A percentile compares a stretch with the other conserved stretches of the same genome.
These are phyloP conservation scores for Daldinia bambusicola DNA, from an alignment of 495 filamentous ascomycete species.

Conservation along the genomic window DNA sequence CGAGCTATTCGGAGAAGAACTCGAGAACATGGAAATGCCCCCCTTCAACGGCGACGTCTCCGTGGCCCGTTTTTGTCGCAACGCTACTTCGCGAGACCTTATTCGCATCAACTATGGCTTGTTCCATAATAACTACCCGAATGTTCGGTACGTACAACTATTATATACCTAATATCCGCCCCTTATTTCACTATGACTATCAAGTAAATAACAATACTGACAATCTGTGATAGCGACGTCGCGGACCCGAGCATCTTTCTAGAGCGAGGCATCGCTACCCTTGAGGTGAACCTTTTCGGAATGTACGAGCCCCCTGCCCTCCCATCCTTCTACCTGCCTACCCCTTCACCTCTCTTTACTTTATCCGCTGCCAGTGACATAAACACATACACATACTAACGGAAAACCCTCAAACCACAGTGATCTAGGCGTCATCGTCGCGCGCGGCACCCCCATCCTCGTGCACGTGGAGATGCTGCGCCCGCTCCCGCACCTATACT, in stretches of 20 bases:
- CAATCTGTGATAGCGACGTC: neutral
- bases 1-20: neutral
- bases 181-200: neutral
- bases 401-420: neutral
- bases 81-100: neutral
- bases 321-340: too few relatives aligned
- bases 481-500: neutral
- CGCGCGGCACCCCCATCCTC: neutral
- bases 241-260: neutral
- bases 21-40: neutral
- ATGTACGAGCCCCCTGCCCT: neutral
- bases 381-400: neutral
- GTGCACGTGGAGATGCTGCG: slow-evolving; percentile 11
- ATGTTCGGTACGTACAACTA: neutral
- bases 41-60: neutral
- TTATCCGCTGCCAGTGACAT: too few relatives aligned
- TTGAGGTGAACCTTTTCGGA: neutral
- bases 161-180: neutral
- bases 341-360: too few relatives aligned
- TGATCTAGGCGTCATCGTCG: neutral
- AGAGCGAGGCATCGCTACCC: neutral
- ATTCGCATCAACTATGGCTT: neutral
- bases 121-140: neutral
- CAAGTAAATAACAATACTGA: neutral
- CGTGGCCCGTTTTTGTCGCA: neutral